These are phyloP conservation scores for Polytolypa hystricis DNA, from an alignment of 2,329 filamentous ascomycete genomes.

Conservation along the genomic window DNA sequence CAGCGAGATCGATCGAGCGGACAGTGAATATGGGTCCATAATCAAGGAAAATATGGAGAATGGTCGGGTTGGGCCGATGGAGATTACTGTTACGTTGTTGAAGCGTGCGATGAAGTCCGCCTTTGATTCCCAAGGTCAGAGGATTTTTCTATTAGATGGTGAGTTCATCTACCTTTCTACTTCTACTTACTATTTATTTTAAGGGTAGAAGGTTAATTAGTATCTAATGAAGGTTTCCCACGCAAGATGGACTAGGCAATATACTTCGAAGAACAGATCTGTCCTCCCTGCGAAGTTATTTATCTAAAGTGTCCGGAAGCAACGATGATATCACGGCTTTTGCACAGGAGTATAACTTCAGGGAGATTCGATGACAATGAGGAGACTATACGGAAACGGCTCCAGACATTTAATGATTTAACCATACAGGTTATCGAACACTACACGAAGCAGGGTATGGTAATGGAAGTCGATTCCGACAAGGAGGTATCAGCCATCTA, in stretches of 20 bases:
- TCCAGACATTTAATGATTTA: background rate
- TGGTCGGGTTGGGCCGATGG: background rate
- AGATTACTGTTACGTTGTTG: background rate
- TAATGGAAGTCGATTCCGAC: background rate
- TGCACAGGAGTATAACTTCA: background rate
- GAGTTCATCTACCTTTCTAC: background rate
- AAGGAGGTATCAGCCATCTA: background rate
- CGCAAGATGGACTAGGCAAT: background rate
- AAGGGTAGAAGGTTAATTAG: background rate
- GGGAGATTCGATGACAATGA: background rate
- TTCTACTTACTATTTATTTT: background rate
- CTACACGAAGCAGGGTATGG: background rate
- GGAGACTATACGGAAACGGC: background rate
- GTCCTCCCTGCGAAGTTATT: background rate
- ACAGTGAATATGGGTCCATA: background rate
- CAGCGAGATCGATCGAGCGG: background rate
- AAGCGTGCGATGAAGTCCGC: background rate
- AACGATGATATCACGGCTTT: background rate
- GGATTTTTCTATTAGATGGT: background rate
- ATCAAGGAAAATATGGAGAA: background rate
- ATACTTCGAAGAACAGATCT: background rate
- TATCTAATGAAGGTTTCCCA: background rate
- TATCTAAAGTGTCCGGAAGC: background rate
- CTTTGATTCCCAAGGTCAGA: background rate
- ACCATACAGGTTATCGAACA: background rate